Percentiles rank a stretch among this genome's conserved stretches.
phyloP scores from a whole-genome alignment of 164 flowering plant species.

The Dillenia turbinata region DNA sequence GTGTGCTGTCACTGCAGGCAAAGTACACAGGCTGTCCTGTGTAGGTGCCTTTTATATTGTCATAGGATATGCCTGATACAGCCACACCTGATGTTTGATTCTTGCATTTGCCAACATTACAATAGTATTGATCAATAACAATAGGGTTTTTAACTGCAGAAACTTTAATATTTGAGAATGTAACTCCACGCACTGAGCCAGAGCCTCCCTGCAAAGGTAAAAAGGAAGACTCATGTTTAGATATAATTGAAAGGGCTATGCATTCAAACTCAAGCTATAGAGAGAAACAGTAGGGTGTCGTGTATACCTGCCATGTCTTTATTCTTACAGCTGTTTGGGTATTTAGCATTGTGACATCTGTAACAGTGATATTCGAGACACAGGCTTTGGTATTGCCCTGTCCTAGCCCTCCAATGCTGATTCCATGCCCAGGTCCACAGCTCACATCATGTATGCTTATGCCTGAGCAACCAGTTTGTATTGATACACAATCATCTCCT shows the following conservation, averaged over 20 bases:
- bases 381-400: conserved; percentile 41
- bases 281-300: background rate
- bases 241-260: background rate
- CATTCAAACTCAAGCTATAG: background rate
- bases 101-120: conserved; percentile 31
- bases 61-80: conserved; percentile 35
- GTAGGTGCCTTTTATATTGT: conserved; percentile 42
- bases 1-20: conserved; percentile 48
- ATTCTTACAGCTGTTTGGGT: conserved; percentile 44
- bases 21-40: conserved; percentile 33
- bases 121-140: conserved; percentile 49
- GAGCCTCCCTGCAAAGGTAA: conserved; percentile 35
- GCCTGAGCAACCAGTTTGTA: conserved; percentile 39
- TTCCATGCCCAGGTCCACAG: conserved; percentile 54
- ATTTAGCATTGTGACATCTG: conserved; percentile 28
- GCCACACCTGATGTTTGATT: conserved; percentile 47
- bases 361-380: conserved; percentile 44
- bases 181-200: conserved; percentile 33
- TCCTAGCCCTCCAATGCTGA: conserved; percentile 54
- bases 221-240: background rate
- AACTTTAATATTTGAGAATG: conserved; percentile 45
- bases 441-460: conserved; percentile 29
- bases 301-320: conserved; percentile 54
- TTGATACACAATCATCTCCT: conserved; percentile 54
- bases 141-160: conserved; percentile 36